Base-by-base conservation (phyloP, 2,329 filamentous ascomycete genomes). In the Aureobasidium vineae region DNA sequence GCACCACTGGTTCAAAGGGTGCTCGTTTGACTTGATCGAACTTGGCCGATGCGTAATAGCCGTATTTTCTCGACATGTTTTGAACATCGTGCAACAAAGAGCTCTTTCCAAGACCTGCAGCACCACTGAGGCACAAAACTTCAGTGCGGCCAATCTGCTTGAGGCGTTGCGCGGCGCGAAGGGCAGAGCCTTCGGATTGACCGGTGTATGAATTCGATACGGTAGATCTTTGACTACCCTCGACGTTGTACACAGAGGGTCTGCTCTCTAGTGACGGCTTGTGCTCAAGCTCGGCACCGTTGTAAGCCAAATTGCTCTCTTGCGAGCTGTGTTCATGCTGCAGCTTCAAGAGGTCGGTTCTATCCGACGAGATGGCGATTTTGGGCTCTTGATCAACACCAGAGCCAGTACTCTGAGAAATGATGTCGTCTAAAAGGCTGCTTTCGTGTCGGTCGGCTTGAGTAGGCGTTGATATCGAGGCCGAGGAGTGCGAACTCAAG, bases 1-100 rank as follows among this genome's bases (percentile, higher is more conserved):
- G 83, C 21, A 87, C 77, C 43, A 88, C 81, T 0, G 86, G 84
- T 65, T 88, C 86, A 69, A 87, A 88, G 0, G 86, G 86, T 5
- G 84, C 80, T 64, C 82, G 82, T 70, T 83, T 83, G 21, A 84
- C 81, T 63, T 83, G 81, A 69, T 88, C 86, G 65, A 88, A 85
- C 70, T 84, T 85, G 31, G 85, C 82, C 54, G 82, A 81, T 0
- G 85, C 84, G 70, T 86, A 86, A 71, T 87, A 88, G 6, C 86
- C 86, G 67, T 83, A 76, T 69, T 81, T 83, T 38, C 86, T 82
- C 45, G 86, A 85, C 26, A 79, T 78, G 11, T 82, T 78, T 68
- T 87, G 85, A 10, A 87, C 80, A 66, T 82, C 83, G 69, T 85
- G 85, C 19, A 88, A 76, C 7, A 88, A 77, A 66, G 85, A 83